Base-by-base conservation (phyloP, 805 yeast species). In the Starmerella floricola region DNA sequence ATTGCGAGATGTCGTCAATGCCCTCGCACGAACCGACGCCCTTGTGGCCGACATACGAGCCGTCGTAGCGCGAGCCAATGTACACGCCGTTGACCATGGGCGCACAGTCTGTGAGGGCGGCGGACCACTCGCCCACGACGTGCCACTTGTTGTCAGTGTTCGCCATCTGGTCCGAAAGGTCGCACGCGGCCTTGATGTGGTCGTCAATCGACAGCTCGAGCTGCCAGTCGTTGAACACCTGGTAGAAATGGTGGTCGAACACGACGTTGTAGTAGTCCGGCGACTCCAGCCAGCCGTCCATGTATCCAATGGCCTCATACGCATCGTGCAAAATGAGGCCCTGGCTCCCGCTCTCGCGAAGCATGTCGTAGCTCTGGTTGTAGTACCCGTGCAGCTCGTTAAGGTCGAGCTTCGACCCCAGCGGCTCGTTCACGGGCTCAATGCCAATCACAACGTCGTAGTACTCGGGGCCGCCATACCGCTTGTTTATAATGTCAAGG, bases 61-160 rank as follows among this genome's bases (percentile, higher is more conserved):
- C 84, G 42, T 82, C 86, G 62, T 72, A 85, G 56, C 95, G 74
- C 26, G 94, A 77, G 46, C 94, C 94, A 46, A 76, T 66, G 41
- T 77, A 78, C 17, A 80, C 87, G 57, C 96, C 95, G 55, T 87
- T 87, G 36, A 87, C 65, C 94, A 94, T 80, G 45, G 69, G 69
- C 6, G 91, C 74, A 66, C 96, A 87, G 63, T 87, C 95, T 3
- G 95, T 86, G 50, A 87, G 69, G 1, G 96, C 96, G 11, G 86
- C 94, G 19, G 83, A 68, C 83, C 88, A 87, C 65, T 86, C 95
- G 47, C 95, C 96, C 35, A 75, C 71, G 26, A 86, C 68, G 41
- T 72, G 71, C 83, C 88, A 81, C 60, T 80, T 84, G 53, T 67
- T 61, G 59, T 81, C 85, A 33, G 54, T 44, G 11, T 56, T 44